Evolutionary conservation across 202 grass and related monocot genomes (phyloP), one percentile per base, ranked within the genome.

Genomic region (Miscanthus sacchariflorus): DNA sequence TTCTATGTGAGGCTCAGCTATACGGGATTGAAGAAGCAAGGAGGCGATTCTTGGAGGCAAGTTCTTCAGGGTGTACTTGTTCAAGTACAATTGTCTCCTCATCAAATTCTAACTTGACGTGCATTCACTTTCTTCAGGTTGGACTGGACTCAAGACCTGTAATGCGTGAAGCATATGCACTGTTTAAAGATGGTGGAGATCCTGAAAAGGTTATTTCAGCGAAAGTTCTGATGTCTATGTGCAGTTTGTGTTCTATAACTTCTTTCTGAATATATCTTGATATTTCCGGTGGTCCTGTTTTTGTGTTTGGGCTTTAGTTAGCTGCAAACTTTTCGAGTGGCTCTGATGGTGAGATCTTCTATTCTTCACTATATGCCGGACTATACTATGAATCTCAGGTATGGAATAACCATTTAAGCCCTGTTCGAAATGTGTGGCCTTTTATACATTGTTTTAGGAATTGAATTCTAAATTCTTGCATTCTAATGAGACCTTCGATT

Each of bases 341-440:
- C 13, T 78, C 81, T 70, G 91, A 74, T n/a, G 77, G 87, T 33
- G 94, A 99, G 23, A 46, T 90, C 27, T 99, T 99, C 52, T 99
- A 99, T 80, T 88, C 96, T 38, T 89, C 89, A 84, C 79, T 99
- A 50, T 99, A 99, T 68, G 72, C 94, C 25, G 94, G 94, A 48
- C 92, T 99, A 72, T 95, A 95, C 79, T 86, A 96, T 56, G 94
- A 99, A 89, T 95, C 94, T 78, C 86, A 93, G 96, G 96, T 99
- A 76, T 14, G 25, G 54, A 12, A 64, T 36, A 7, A 38, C 6
- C 36, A 61, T 4, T 43, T 10, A 45, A 4, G n/a, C 21, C 49
- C 7, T 12, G 3, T 58, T 72, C 43, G 2, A 19, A 83, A 28
- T 28, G 12, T 0, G 44, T 3, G 64, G 5, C 64, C 12, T 28